Evolutionary conservation across 352 stramenopile species (phyloP), one percentile per base, ranked within the genome.

Genomic region (Globisporangium emineosum): DNA sequence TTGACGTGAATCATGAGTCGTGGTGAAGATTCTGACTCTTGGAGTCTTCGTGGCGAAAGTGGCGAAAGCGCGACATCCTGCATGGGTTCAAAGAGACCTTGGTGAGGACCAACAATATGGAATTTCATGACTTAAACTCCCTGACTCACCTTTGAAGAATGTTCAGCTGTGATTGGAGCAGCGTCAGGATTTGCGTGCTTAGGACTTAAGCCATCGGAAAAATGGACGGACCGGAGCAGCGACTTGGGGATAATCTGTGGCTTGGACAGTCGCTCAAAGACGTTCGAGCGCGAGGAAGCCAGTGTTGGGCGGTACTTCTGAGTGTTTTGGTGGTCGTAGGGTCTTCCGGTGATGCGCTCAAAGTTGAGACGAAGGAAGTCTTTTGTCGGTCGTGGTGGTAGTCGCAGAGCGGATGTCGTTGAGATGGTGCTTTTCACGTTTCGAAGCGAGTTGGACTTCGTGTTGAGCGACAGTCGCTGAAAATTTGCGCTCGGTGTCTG

Each of bases 361-460:
- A 83, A 79, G 32, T 91, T 91, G 15, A 79, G 64, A 19, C 71
- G 79, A 9, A 91, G 68, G 58, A 75, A 91, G 29, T 91, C 77
- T 32, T 82, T 89, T 8, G 23, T 35, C 5, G 64, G 70, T 57
- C 68, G 76, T 45, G 64, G 53, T 1, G 19, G 68, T 29, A 47
- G 27, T 49, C 29, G 58, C 59, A 35, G 57, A 29, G 27, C 6
- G 37, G 49, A 29, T 12, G 37, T 23, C 10, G 15, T 54, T 2
- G 54, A 33, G 23, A 67, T 57, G 25, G 62, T 49, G 40, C 60
- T 66, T 19, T 58, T 63, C 17, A 51, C 33, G 0, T 61, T 37
- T 7, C 40, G 23, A 10, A 52, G 8, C 6, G 33, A 43, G 7
- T 64, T 64, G 27, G 45, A 2, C 8, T 23, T 32, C 70, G 78